Conservation (phyloP, 108 stramenopile species). For the Bacterosira constricta region DNA sequence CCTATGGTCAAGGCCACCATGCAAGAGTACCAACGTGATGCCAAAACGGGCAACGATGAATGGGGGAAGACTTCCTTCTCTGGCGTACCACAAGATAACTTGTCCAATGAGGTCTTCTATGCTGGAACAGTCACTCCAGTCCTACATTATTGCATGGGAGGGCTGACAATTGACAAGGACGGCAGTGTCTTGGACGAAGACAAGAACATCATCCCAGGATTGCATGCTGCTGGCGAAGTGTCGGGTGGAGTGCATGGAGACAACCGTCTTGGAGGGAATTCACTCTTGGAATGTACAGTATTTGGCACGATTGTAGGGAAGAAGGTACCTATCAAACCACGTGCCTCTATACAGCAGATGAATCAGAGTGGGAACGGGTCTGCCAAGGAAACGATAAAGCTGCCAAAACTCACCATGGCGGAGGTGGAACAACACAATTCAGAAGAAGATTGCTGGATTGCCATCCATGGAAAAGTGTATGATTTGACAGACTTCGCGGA, state of each 20-base stretch:
- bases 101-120: conserved; percentile 69
- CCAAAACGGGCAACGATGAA: conserved; percentile 59
- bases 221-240: conserved; percentile 81
- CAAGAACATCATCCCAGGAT: conserved; percentile 53
- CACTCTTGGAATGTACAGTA: conserved; percentile 89
- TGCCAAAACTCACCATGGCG: conserved; percentile 57
- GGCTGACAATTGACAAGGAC: conserved; percentile 70
- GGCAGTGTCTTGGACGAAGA: conserved; percentile 65
- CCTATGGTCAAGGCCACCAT: conserved; percentile 55
- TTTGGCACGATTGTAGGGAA: conserved; percentile 87
- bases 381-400: conserved; percentile 3
- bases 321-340: conserved; percentile 69
- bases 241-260: conserved; percentile 82
- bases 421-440: conserved; percentile 80
- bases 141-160: conserved; percentile 95
- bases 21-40: conserved; percentile 62
- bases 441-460: conserved; percentile 89
- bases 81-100: conserved; percentile 46
- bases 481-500: conserved; percentile 91
- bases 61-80: conserved; percentile 71
- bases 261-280: conserved; percentile 88
- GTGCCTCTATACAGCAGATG: conserved; percentile 4
- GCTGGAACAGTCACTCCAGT: conserved; percentile 80
- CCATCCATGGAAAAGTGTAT: conserved; percentile 85
- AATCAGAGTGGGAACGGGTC: conserved; percentile 14